A percentile compares a stretch with the other conserved stretches of the same genome.
Conservation (phyloP, 2,329 filamentous ascomycete species). For the Fusarium sp. region DNA sequence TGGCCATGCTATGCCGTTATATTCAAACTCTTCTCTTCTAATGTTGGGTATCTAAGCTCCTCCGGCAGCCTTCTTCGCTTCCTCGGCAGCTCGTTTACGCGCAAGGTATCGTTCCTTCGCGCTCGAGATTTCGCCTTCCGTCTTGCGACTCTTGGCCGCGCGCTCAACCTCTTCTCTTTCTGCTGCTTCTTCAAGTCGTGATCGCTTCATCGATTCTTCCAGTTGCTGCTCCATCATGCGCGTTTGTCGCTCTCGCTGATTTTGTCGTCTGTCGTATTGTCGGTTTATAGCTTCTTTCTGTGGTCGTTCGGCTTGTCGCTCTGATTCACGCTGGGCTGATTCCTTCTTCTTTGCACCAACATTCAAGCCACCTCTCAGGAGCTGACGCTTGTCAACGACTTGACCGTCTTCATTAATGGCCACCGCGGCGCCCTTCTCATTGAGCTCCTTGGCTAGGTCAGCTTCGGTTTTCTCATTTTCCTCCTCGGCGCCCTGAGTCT, state of each 20-base stretch:
- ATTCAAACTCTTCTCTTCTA: constrained; percentile 30
- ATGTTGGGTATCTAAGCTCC: constrained; percentile 48
- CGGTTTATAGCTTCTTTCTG: constrained; percentile 55
- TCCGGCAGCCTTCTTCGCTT: constrained; percentile 60
- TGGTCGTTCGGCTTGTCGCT: constrained; percentile 45
- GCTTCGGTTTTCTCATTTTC: constrained; percentile 68
- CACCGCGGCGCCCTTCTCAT: constrained; percentile 69
- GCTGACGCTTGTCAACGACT: constrained; percentile 84
- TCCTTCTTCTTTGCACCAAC: constrained; percentile 72
- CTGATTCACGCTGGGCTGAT: constrained; percentile 41
- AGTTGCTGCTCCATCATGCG: constrained; percentile 84
- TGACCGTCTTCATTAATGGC: constrained; percentile 84
- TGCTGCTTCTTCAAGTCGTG: constrained; percentile 74
- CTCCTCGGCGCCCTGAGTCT: constrained; percentile 61
- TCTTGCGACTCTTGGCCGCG: constrained; percentile 81
- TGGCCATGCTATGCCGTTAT: constrained; percentile 24
- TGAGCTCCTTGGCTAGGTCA: constrained; percentile 75
- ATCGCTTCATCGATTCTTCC: constrained; percentile 76
- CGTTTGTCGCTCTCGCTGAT: constrained; percentile 79
- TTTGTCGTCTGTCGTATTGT: constrained; percentile 66
- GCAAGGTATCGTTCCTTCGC: constrained; percentile 84
- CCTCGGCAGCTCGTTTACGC: constrained; percentile 78
- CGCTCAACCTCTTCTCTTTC: constrained; percentile 72
- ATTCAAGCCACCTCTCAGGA: constrained; percentile 81
- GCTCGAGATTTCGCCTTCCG: constrained; percentile 77